Evolutionary conservation across 331 rosid species (phyloP).

Genomic region (Saraca asoca): DNA sequence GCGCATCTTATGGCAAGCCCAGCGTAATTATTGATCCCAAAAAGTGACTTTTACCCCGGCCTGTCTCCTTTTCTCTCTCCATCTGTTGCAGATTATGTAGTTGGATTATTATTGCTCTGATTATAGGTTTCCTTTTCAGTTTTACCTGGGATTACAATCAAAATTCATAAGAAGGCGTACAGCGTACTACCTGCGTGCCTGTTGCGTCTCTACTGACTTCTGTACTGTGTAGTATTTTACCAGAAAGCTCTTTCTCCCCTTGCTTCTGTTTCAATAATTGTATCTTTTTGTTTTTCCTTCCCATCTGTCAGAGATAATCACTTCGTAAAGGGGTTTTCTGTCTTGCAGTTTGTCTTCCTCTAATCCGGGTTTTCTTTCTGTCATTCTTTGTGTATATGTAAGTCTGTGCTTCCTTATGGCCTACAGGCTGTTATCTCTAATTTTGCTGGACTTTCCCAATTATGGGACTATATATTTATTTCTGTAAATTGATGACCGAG

Average conservation of each 20-base stretch:
- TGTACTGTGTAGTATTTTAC: not conserved
- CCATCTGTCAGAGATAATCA: not conserved
- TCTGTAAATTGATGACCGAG: constrained; percentile 2
- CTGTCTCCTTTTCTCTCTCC: constrained; percentile 8
- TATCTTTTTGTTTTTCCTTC: not conserved
- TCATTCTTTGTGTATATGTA: not conserved
- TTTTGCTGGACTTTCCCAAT: not conserved
- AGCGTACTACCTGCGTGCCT: not conserved
- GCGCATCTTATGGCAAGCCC: not conserved
- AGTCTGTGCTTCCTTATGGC: not conserved
- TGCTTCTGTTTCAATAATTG: not conserved
- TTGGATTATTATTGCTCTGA: constrained; percentile 24
- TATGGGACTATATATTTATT: not conserved
- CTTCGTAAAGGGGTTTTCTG: not conserved
- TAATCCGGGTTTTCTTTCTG: not conserved
- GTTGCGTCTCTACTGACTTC: constrained; percentile 17
- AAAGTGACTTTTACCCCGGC: constrained; percentile 34
- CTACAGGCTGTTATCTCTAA: not conserved
- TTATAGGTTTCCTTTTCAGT: constrained; percentile 15
- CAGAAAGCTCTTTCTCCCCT: not conserved
- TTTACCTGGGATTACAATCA: constrained; percentile 12
- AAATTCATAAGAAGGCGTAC: not conserved
- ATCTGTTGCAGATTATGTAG: not conserved
- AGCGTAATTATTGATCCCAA: constrained; percentile 14
- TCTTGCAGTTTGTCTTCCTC: too few relatives aligned